A percentile compares a stretch with the other conserved stretches of the same genome.
Evolutionary conservation across 768 basidiomycete species (phyloP).

Genomic region (Russula olivacea): DNA sequence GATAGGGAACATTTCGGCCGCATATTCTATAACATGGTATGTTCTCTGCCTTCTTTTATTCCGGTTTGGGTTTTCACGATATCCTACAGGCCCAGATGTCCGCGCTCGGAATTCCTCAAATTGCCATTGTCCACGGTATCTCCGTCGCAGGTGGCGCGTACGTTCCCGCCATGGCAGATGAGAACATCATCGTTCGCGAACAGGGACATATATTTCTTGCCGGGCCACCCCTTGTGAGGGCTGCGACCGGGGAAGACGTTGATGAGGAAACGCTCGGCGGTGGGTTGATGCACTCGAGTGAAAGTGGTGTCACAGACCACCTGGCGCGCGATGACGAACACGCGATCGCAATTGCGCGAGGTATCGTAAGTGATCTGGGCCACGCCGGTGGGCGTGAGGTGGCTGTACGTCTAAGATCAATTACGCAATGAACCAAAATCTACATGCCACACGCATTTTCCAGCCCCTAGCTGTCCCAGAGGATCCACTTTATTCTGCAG

Average conservation of each 20-base stretch:
- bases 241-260: slow-evolving; percentile 88
- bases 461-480: slow-evolving; percentile 57
- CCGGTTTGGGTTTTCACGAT: not conserved
- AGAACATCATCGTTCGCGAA: slow-evolving; percentile 84
- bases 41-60: slow-evolving; percentile 14
- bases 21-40: slow-evolving; percentile 95
- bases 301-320: slow-evolving; percentile 88
- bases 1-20: slow-evolving; percentile 94
- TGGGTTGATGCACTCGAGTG: slow-evolving; percentile 84
- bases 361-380: slow-evolving; percentile 74
- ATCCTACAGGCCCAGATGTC: slow-evolving; percentile 78
- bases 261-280: slow-evolving; percentile 91
- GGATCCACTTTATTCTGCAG: slow-evolving; percentile 69
- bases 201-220: slow-evolving; percentile 94
- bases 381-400: slow-evolving; percentile 46
- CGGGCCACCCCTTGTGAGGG: slow-evolving; percentile 90
- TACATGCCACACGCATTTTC: not conserved
- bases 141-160: slow-evolving; percentile 93
- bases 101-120: slow-evolving; percentile 83
- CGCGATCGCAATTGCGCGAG: slow-evolving; percentile 73
- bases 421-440: slow-evolving; percentile 3
- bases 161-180: slow-evolving; percentile 95
- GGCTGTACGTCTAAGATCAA: slow-evolving; percentile 38
- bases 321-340: slow-evolving; percentile 82
- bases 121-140: slow-evolving; percentile 91